Conservation (phyloP, 352 stramenopile genomes). For the Phytophthora hibernalis region DNA sequence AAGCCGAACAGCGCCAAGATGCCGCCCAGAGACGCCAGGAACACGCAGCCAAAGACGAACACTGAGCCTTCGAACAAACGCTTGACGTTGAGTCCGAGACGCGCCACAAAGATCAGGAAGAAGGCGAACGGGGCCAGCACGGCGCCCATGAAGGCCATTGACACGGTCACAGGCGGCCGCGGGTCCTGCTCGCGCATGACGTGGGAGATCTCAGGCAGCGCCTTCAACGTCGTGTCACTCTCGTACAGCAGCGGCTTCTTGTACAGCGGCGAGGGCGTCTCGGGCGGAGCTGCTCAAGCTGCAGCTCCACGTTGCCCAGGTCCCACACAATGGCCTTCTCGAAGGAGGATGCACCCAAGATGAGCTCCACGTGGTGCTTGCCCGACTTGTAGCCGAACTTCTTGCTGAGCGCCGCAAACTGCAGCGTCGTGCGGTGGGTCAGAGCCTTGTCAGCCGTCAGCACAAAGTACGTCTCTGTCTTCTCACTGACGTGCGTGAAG, state of each 20-base stretch:
- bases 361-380: constrained; percentile 67
- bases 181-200: constrained; percentile 83
- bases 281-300: constrained; percentile 68
- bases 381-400: constrained; percentile 88
- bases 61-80: constrained; percentile 73
- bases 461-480: constrained; percentile 81
- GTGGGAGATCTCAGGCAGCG: constrained; percentile 89
- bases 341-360: constrained; percentile 82
- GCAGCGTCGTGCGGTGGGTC: constrained; percentile 51
- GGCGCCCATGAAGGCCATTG: constrained; percentile 69
- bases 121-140: constrained; percentile 64
- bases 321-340: constrained; percentile 79
- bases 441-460: constrained; percentile 51
- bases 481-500: constrained; percentile 64
- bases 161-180: constrained; percentile 70
- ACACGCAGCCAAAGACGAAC: constrained; percentile 74
- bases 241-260: constrained; percentile 87
- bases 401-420: constrained; percentile 76
- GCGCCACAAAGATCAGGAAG: constrained; percentile 73
- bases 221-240: constrained; percentile 87
- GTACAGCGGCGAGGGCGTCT: constrained; percentile 82
- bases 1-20: constrained; percentile 84
- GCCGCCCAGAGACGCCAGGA: constrained; percentile 73
- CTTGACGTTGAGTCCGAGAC: constrained; percentile 67
- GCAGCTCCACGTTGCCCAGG: constrained; percentile 71